Evolutionary conservation across 2,329 filamentous ascomycete species (phyloP).

Genomic region (Sporothrix phasma): DNA sequence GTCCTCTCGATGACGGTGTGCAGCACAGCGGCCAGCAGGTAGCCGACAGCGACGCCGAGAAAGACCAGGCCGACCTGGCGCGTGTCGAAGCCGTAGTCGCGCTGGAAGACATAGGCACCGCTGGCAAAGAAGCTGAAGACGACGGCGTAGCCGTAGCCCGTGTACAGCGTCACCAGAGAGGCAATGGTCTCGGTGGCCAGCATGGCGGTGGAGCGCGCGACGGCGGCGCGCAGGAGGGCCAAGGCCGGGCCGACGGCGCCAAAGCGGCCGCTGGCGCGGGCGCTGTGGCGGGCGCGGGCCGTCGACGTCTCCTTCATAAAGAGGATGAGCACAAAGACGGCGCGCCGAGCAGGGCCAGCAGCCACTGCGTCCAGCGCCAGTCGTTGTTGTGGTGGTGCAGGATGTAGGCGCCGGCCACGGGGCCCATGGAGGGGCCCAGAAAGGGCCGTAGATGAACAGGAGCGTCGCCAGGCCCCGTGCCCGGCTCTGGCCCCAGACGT

Average conservation of each 20-base stretch:
- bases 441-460: background rate
- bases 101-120: background rate
- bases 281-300: background rate
- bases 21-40: background rate
- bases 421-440: slow-evolving; percentile 1
- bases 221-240: background rate
- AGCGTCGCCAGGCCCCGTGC: background rate
- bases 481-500: slow-evolving; percentile 33
- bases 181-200: slow-evolving; percentile 3
- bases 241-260: background rate
- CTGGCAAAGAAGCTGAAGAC: slow-evolving; percentile 8
- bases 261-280: background rate
- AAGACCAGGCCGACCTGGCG: background rate
- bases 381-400: background rate
- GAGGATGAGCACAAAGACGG: background rate
- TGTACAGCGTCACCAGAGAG: slow-evolving; percentile 2
- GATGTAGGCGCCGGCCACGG: slow-evolving; percentile 4
- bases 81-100: slow-evolving; percentile 1
- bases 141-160: slow-evolving; percentile 9
- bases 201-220: slow-evolving; percentile 5
- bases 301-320: slow-evolving; percentile 7
- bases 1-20: background rate
- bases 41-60: background rate
- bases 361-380: slow-evolving; percentile 12
- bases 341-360: background rate